phyloP scores from a whole-genome alignment of 1,139 yeast species.

The Nadsonia starkeyi-henricii region DNA sequence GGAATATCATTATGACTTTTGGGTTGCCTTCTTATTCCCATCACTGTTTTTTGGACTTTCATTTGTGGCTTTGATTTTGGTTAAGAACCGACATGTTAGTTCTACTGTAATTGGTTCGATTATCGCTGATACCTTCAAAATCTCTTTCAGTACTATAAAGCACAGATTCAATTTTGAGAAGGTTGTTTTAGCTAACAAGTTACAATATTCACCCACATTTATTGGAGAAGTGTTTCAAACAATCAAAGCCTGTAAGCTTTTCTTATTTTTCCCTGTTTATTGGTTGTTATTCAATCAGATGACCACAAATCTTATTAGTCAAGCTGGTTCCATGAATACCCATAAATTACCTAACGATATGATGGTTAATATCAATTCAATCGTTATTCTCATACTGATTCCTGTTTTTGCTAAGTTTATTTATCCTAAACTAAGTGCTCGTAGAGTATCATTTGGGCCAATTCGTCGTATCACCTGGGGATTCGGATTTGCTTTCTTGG shows the following conservation, averaged over 20 bases:
- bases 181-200: slow-evolving; percentile 7
- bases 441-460: slow-evolving; percentile 31
- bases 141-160: slow-evolving; percentile 31
- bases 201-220: slow-evolving; percentile 43
- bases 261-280: slow-evolving; percentile 46
- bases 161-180: slow-evolving; percentile 36
- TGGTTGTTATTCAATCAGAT: slow-evolving; percentile 60
- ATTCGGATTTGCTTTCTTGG: slow-evolving; percentile 51
- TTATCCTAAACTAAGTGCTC: slow-evolving; percentile 41
- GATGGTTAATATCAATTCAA: slow-evolving; percentile 47
- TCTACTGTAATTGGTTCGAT: slow-evolving; percentile 52
- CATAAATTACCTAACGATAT: slow-evolving; percentile 56
- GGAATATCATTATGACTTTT: slow-evolving; percentile 57
- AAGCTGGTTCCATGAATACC: slow-evolving; percentile 49
- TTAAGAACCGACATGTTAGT: slow-evolving; percentile 43
- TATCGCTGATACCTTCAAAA: slow-evolving; percentile 40
- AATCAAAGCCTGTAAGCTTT: slow-evolving; percentile 47
- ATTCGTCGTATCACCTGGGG: slow-evolving; percentile 65
- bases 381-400: slow-evolving; percentile 45
- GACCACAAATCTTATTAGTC: slow-evolving; percentile 49
- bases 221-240: slow-evolving; percentile 51
- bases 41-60: slow-evolving; percentile 50
- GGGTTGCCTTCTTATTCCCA: slow-evolving; percentile 67
- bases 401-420: slow-evolving; percentile 41
- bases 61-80: slow-evolving; percentile 38